Percentiles rank a stretch among this genome's conserved stretches.
Conservation (phyloP, 495 filamentous ascomycete genomes). For the Neurospora sp. region DNA sequence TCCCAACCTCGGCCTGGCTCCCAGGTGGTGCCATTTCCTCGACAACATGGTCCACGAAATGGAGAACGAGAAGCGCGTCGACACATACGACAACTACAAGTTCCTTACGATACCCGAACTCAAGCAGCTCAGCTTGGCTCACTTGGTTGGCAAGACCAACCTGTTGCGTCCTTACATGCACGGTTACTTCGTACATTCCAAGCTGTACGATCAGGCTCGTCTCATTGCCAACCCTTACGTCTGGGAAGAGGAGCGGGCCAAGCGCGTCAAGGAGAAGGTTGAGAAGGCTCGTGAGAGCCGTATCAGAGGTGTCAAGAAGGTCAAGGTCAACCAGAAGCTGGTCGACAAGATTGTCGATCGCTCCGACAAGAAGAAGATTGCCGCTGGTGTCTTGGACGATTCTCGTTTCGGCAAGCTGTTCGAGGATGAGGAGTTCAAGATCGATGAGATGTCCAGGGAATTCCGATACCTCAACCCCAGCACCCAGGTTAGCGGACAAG, state of each 20-base stretch:
- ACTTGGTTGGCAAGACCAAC: slow-evolving; percentile 78
- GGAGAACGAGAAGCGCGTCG: slow-evolving; percentile 62
- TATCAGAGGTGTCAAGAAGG: slow-evolving; percentile 87
- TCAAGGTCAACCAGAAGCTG: slow-evolving; percentile 75
- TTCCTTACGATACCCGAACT: slow-evolving; percentile 86
- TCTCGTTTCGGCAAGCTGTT: slow-evolving; percentile 81
- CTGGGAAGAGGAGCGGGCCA: slow-evolving; percentile 79
- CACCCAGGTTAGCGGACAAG: slow-evolving; percentile 34
- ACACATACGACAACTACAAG: slow-evolving; percentile 97
- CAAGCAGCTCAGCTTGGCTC: slow-evolving; percentile 66
- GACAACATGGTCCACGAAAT: slow-evolving; percentile 98
- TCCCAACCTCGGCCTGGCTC: slow-evolving; percentile 75
- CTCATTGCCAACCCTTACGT: slow-evolving; percentile 86
- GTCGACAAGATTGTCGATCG: slow-evolving; percentile 72
- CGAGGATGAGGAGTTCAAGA: slow-evolving; percentile 82
- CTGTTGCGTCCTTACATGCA: slow-evolving; percentile 94
- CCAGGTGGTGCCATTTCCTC: slow-evolving; percentile 91
- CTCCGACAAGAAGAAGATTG: slow-evolving; percentile 71
- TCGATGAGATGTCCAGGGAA: slow-evolving; percentile 83
- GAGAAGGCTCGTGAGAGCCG: slow-evolving; percentile 87
- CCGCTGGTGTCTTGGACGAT: slow-evolving; percentile 61
- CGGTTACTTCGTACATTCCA: slow-evolving; percentile 90
- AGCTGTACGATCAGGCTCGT: slow-evolving; percentile 87
- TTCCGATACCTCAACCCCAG: slow-evolving; percentile 84
- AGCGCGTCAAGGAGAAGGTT: slow-evolving; percentile 82